Conservation (phyloP, 495 filamentous ascomycete genomes). For the Penicillium arizonense region DNA sequence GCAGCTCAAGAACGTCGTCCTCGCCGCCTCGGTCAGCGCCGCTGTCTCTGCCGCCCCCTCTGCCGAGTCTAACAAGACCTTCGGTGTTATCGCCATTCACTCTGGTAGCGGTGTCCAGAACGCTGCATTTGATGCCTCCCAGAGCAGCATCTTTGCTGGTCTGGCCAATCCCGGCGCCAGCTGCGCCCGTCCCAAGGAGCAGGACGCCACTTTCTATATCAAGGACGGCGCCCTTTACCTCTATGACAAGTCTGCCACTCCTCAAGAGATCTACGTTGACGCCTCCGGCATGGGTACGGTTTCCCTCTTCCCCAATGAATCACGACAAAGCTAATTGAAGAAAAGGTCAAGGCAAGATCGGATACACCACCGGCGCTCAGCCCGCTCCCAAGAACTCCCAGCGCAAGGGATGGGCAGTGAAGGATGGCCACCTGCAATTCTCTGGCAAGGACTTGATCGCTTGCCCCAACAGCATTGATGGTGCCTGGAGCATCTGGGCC, state of each 20-base stretch:
- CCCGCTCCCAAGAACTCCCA: constrained; percentile 38
- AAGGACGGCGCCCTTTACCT: constrained; percentile 46
- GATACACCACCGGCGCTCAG: constrained; percentile 45
- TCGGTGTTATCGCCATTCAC: constrained; percentile 47
- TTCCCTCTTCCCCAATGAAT: not conserved
- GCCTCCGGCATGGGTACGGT: constrained; percentile 51
- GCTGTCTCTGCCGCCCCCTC: constrained; percentile 25
- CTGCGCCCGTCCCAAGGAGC: constrained; percentile 37
- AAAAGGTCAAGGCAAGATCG: constrained; percentile 48
- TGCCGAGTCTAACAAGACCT: constrained; percentile 24
- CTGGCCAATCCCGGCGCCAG: constrained; percentile 41
- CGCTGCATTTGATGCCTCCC: constrained; percentile 36
- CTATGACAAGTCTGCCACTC: constrained; percentile 33
- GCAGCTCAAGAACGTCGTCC: constrained; percentile 27
- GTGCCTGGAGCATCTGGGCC: constrained; percentile 50
- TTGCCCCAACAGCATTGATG: constrained; percentile 48
- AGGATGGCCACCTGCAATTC: constrained; percentile 43
- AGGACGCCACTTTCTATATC: constrained; percentile 48
- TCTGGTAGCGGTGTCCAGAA: constrained; percentile 48
- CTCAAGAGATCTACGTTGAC: constrained; percentile 51
- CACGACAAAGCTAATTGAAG: constrained; percentile 5
- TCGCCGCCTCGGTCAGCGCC: constrained; percentile 23
- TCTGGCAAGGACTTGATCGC: constrained; percentile 43
- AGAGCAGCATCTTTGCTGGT: constrained; percentile 43
- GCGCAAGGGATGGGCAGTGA: constrained; percentile 41